Conservation (phyloP, 805 yeast species). For the Sugiyamaella marilandica region DNA sequence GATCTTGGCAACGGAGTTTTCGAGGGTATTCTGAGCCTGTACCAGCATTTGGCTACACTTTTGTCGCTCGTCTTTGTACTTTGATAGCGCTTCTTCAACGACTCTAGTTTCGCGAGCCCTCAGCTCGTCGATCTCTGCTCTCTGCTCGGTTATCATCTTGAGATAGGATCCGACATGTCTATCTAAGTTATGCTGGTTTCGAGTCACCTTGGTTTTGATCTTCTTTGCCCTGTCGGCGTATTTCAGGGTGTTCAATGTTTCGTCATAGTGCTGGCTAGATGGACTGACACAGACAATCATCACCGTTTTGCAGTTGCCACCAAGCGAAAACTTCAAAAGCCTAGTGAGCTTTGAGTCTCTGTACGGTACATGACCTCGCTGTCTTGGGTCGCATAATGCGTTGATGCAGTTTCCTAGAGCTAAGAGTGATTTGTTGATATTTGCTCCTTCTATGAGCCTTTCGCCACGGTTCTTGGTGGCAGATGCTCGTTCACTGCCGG, state of each 20-base stretch:
- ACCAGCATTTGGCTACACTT: slow-evolving; percentile 12
- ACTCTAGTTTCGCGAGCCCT: slow-evolving; percentile 38
- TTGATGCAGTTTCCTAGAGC: slow-evolving; percentile 94
- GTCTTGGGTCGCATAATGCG: slow-evolving; percentile 73
- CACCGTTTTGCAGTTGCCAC: slow-evolving; percentile 91
- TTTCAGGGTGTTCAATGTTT: slow-evolving; percentile 82
- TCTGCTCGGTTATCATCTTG: slow-evolving; percentile 79
- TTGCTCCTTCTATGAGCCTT: slow-evolving; percentile 85
- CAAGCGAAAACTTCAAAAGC: slow-evolving; percentile 78
- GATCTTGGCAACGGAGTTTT: neutral
- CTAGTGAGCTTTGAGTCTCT: slow-evolving; percentile 88
- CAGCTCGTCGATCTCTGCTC: slow-evolving; percentile 65
- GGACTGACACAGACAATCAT: slow-evolving; percentile 96
- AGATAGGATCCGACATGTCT: slow-evolving; percentile 81
- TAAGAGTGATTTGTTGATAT: slow-evolving; percentile 78
- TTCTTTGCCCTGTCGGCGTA: slow-evolving; percentile 91
- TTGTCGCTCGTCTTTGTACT: slow-evolving; percentile 7
- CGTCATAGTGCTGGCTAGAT: slow-evolving; percentile 82
- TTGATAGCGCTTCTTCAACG: slow-evolving; percentile 17
- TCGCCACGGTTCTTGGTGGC: slow-evolving; percentile 82
- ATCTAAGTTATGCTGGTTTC: slow-evolving; percentile 72
- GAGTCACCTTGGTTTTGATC: slow-evolving; percentile 70
- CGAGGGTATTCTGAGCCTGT: slow-evolving; percentile 15
- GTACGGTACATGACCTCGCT: slow-evolving; percentile 76
- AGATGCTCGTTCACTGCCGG: slow-evolving; percentile 93